Conservation (phyloP, 306 rosid genomes). For the Corylus americana region DNA sequence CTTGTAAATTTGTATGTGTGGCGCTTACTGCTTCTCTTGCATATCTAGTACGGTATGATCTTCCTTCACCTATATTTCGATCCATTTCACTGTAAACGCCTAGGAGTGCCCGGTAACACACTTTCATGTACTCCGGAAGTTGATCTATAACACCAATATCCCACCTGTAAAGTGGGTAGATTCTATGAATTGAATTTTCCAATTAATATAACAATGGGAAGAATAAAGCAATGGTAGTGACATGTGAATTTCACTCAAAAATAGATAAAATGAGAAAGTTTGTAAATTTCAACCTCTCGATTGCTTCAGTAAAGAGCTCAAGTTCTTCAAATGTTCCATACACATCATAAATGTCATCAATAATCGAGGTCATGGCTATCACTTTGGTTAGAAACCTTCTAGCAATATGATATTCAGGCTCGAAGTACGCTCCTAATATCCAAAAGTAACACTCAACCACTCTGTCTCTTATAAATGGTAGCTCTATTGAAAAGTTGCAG, state of each 20-base stretch:
- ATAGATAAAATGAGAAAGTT: background rate
- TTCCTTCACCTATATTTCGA: slow-evolving; percentile 25
- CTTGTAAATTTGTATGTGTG: background rate
- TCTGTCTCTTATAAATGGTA: slow-evolving; percentile 43
- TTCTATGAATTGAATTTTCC: background rate
- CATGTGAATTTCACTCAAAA: background rate
- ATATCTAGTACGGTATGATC: slow-evolving; percentile 13
- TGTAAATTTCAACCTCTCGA: slow-evolving; percentile 34
- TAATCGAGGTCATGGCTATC: background rate
- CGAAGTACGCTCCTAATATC: slow-evolving; percentile 16
- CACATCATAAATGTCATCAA: slow-evolving; percentile 52
- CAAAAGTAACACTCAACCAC: slow-evolving; percentile 31
- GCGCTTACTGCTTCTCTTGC: slow-evolving; percentile 26
- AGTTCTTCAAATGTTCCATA: slow-evolving; percentile 59
- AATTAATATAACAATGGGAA: background rate
- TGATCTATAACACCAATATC: background rate
- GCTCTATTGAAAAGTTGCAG: slow-evolving; percentile 19
- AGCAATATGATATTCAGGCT: slow-evolving; percentile 25
- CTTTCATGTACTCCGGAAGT: slow-evolving; percentile 21
- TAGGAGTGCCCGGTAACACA: background rate
- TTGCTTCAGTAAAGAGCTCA: slow-evolving; percentile 35
- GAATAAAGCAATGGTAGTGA: background rate
- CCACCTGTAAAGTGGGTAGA: background rate
- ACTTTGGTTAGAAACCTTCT: slow-evolving; percentile 35
- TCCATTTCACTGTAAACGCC: slow-evolving; percentile 30